phyloP scores from a whole-genome alignment of 2,329 filamentous ascomycete genomes.

The Aspergillus sp. region DNA sequence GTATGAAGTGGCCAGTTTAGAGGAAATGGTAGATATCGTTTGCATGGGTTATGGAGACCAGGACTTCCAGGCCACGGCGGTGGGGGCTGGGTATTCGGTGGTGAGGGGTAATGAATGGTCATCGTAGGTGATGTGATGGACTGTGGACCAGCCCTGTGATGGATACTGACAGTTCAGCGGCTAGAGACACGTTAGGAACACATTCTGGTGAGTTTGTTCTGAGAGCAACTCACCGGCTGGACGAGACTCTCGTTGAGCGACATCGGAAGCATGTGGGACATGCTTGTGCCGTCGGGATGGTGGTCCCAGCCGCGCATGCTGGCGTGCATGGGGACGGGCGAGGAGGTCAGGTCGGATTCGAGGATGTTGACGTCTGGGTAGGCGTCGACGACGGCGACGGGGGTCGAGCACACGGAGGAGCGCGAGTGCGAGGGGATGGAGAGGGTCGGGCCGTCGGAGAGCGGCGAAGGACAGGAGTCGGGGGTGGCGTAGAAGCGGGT shows the following conservation, averaged over 20 bases:
- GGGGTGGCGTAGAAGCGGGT: slow-evolving; percentile 44
- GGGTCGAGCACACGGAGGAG: slow-evolving; percentile 34
- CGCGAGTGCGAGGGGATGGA: slow-evolving; percentile 30
- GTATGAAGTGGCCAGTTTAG: too few species aligned
- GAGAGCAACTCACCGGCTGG: slow-evolving; percentile 35
- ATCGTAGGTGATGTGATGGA: slow-evolving; percentile 38
- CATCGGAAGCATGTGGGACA: slow-evolving; percentile 34
- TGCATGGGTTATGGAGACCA: slow-evolving; percentile 35
- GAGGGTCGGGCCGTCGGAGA: slow-evolving; percentile 34
- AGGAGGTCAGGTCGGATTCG: slow-evolving; percentile 32
- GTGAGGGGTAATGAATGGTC: slow-evolving; percentile 35
- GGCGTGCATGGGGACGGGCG: slow-evolving; percentile 33
- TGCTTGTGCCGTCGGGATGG: slow-evolving; percentile 25
- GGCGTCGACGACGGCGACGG: slow-evolving; percentile 34
- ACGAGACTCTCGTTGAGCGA: slow-evolving; percentile 35
- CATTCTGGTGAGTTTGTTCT: background rate
- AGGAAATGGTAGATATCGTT: background rate
- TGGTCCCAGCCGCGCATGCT: slow-evolving; percentile 34
- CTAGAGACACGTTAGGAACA: slow-evolving; percentile 21
- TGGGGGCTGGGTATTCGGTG: slow-evolving; percentile 30
- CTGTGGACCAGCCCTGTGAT: slow-evolving; percentile 40
- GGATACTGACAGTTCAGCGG: slow-evolving; percentile 38
- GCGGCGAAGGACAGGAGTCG: slow-evolving; percentile 45
- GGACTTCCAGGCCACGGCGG: slow-evolving; percentile 30
- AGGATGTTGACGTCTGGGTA: slow-evolving; percentile 32